A percentile compares a stretch with the other conserved stretches of the same genome.
These are phyloP conservation scores for Clonostachys solani DNA, from an alignment of 2,329 filamentous ascomycete genomes.

Conservation along the genomic window DNA sequence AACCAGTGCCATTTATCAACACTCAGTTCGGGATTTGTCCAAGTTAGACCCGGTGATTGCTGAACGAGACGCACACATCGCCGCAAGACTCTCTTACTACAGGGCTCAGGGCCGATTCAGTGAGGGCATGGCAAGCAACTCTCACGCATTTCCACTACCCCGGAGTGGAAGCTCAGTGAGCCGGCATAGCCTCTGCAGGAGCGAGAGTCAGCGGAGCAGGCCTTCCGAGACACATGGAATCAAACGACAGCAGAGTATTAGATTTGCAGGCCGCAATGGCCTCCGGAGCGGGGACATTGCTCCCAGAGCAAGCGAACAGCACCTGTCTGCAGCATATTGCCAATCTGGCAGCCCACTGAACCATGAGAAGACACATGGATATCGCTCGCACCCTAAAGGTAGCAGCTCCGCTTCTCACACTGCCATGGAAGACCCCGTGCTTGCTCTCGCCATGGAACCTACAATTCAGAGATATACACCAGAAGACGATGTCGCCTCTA, in stretches of 20 bases:
- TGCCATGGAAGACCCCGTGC: constrained; percentile 4
- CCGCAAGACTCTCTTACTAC: constrained; percentile 56
- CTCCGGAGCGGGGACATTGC: constrained; percentile 18
- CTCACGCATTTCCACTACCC: neutral
- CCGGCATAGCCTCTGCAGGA: no score
- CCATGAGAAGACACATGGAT: neutral
- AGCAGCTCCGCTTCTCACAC: no score
- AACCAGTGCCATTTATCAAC: constrained; percentile 34
- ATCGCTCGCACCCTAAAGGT: no score
- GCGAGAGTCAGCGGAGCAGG: no score
- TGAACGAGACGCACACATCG: constrained; percentile 56
- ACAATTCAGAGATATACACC: constrained; percentile 33
- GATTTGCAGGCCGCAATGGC: constrained; percentile 38
- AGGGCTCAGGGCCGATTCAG: constrained; percentile 36
- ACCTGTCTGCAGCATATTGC: neutral
- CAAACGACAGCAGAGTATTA: constrained; percentile 48
- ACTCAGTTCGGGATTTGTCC: constrained; percentile 35
- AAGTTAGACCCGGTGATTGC: constrained; percentile 44
- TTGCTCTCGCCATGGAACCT: constrained; percentile 22
- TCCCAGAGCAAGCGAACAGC: constrained; percentile 13
- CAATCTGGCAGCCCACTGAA: neutral
- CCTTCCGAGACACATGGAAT: constrained; percentile 10
- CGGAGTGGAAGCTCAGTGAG: no score
- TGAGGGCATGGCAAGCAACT: neutral
- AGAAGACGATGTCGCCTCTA: constrained; percentile 42